A percentile compares a stretch with the other conserved stretches of the same genome.
Evolutionary conservation across 345 rosid genomes (phyloP).

Genomic region (Pistacia atlantica): DNA sequence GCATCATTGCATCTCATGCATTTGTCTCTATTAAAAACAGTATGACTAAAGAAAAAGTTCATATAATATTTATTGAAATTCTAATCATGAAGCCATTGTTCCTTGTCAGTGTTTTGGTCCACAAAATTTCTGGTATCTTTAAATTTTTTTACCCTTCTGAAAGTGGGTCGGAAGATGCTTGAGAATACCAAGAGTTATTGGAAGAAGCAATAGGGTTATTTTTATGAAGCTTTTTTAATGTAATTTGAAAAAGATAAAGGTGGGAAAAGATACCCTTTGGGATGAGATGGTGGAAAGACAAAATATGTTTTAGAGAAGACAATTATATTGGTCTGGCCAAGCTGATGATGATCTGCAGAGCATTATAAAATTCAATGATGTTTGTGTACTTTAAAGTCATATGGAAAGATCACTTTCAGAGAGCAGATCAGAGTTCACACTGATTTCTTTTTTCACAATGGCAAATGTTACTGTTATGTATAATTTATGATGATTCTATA

Average conservation of each 20-base stretch:
- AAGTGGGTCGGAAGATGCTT: slow-evolving; percentile 19
- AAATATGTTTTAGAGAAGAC: slow-evolving; percentile 19
- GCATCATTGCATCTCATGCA: slow-evolving; percentile 20
- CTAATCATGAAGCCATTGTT: background rate
- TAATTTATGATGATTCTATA: too few species aligned
- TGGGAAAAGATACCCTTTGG: slow-evolving; percentile 11
- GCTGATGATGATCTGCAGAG: background rate
- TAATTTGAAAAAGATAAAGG: background rate
- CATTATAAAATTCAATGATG: slow-evolving; percentile 18
- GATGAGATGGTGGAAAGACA: slow-evolving; percentile 15
- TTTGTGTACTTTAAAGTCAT: background rate
- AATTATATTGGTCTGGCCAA: slow-evolving; percentile 7
- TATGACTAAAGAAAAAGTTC: background rate
- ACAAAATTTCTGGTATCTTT: background rate
- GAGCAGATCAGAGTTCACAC: too few species aligned
- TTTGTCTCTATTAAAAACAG: background rate
- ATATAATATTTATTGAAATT: background rate
- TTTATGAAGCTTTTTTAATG: slow-evolving; percentile 12
- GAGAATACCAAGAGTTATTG: slow-evolving; percentile 16
- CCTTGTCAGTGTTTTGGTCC: background rate
- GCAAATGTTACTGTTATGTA: too few species aligned
- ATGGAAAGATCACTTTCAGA: too few species aligned
- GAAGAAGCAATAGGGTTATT: slow-evolving; percentile 5
- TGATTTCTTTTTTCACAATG: too few species aligned
- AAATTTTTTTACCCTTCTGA: slow-evolving; percentile 7